phyloP scores from a whole-genome alignment of 1,284 basidiomycete species.

The Ustilago xerochloae region DNA sequence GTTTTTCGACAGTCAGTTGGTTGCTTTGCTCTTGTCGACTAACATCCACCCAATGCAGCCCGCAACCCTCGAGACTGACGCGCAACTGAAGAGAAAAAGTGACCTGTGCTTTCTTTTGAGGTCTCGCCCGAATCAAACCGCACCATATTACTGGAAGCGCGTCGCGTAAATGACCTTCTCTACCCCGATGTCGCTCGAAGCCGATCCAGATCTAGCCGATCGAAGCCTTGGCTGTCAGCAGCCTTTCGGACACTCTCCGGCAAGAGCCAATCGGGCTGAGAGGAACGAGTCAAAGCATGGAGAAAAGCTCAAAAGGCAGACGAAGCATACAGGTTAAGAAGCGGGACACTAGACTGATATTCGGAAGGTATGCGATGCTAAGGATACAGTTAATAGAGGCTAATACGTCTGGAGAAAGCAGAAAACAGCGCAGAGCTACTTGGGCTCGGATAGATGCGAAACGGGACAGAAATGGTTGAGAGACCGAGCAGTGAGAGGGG shows the following conservation, averaged over 20 bases:
- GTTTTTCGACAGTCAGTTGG: neutral
- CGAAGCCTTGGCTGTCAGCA: too few relatives aligned
- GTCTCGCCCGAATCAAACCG: constrained; percentile 17
- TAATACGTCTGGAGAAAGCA: neutral
- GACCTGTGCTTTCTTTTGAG: neutral
- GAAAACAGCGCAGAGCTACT: neutral
- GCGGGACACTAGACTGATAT: neutral
- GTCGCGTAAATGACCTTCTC: constrained; percentile 12
- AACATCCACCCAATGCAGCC: neutral
- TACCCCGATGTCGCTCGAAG: neutral
- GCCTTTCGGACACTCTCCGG: too few relatives aligned
- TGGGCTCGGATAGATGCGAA: neutral
- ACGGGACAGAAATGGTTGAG: neutral
- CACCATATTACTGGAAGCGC: neutral
- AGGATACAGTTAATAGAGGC: constrained; percentile 18
- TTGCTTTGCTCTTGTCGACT: neutral
- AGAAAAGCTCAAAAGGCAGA: neutral
- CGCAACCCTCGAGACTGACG: neutral
- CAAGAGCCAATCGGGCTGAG: too few relatives aligned
- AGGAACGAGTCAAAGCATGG: neutral
- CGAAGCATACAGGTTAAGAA: neutral
- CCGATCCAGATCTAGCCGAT: too few relatives aligned
- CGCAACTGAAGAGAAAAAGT: neutral
- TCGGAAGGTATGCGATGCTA: constrained; percentile 22
- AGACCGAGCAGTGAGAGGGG: neutral